Evolutionary conservation across 177 flowering plant species (phyloP).

Genomic region (Vitis hybrid): DNA sequence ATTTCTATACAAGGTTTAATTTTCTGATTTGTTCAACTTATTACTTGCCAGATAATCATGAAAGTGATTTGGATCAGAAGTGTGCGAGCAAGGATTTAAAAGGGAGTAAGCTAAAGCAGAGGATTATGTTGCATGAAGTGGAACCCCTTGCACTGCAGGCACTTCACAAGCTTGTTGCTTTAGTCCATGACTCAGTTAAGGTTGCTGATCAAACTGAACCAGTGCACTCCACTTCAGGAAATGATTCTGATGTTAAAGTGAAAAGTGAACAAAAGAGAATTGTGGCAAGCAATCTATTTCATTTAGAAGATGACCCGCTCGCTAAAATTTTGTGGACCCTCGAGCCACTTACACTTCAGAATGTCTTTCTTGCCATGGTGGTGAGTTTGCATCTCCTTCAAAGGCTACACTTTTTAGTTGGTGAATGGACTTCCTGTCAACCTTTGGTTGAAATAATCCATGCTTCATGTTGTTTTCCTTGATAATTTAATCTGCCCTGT

Average conservation of each 20-base stretch:
- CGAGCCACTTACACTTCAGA: constrained; percentile 56
- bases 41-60: constrained; percentile 25
- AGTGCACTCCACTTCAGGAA: constrained; percentile 20
- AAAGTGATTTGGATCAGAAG: constrained; percentile 14
- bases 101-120: constrained; percentile 28
- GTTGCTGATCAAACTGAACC: constrained; percentile 31
- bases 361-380: constrained; percentile 68
- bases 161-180: constrained; percentile 75
- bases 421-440: background rate
- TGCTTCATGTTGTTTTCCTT: background rate
- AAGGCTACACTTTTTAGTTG: background rate
- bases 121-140: constrained; percentile 40
- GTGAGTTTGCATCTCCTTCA: constrained; percentile 47
- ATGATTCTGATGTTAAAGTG: constrained; percentile 14
- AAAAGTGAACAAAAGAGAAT: constrained; percentile 20
- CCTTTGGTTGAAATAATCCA: no score
- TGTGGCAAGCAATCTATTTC: constrained; percentile 19
- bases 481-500: background rate
- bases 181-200: constrained; percentile 69
- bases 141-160: constrained; percentile 51
- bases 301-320: constrained; percentile 64
- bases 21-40: constrained; percentile 4
- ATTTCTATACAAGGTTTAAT: background rate
- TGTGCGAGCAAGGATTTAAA: constrained; percentile 16
- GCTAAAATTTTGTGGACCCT: constrained; percentile 65